Conservation (phyloP, 75 land plant genomes). For the Selaginella moellendorffii region DNA sequence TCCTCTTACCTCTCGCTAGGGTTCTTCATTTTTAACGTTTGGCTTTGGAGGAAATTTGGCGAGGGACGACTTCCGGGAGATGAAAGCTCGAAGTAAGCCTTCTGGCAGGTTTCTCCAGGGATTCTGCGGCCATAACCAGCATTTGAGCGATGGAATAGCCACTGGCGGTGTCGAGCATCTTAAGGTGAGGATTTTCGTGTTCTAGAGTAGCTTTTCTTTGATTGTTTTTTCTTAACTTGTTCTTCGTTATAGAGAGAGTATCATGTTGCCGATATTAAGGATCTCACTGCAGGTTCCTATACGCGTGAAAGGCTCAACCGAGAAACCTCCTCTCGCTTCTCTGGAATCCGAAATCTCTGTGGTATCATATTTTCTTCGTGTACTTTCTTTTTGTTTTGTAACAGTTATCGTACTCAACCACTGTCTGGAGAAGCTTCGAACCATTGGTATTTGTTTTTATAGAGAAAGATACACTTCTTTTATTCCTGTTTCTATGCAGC, state of each 20-base stretch:
- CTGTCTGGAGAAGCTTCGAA: constrained; percentile 90
- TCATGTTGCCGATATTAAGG: not conserved
- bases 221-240: constrained; percentile 6
- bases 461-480: too few relatives aligned
- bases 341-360: constrained; percentile 15
- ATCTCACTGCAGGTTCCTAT: constrained; percentile 21
- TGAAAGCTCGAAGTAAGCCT: constrained; percentile 38
- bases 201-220: constrained; percentile 5
- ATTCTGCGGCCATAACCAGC: constrained; percentile 37
- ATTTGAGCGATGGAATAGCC: constrained; percentile 29
- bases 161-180: constrained; percentile 47
- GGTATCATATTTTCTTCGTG: constrained; percentile 6
- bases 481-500: constrained; percentile 24
- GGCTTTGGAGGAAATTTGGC: too few relatives aligned
- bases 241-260: not conserved
- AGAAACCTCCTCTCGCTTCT: constrained; percentile 8
- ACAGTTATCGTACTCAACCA: too few relatives aligned
- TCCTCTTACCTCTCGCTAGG: too few relatives aligned
- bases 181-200: too few relatives aligned
- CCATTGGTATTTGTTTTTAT: too few relatives aligned
- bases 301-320: constrained; percentile 13
- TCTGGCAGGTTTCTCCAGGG: too few relatives aligned
- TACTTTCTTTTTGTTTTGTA: too few relatives aligned
- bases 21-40: too few relatives aligned
- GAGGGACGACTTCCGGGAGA: too few relatives aligned